phyloP scores from a whole-genome alignment of 2,329 filamentous ascomycete genomes.

The Escovopsis sp. region DNA sequence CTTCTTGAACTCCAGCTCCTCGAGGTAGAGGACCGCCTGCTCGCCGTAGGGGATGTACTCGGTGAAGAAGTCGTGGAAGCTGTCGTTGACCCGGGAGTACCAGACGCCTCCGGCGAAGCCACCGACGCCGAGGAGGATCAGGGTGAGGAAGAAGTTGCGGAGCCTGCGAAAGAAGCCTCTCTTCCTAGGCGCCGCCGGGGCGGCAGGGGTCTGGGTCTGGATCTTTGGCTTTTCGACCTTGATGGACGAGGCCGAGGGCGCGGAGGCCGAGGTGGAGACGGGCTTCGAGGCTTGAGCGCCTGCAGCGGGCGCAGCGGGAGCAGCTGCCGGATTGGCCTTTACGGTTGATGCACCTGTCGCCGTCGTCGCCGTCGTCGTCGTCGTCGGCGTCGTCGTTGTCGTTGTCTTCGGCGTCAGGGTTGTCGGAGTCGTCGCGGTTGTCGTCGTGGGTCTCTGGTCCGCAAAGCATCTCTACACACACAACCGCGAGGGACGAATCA shows the following conservation, averaged over 20 bases:
- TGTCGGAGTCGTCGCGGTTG: constrained; percentile 27
- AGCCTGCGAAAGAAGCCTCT: constrained; percentile 58
- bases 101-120: constrained; percentile 81
- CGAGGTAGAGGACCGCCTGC: constrained; percentile 85
- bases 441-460: constrained; percentile 32
- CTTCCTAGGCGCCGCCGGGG: constrained; percentile 29
- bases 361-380: too few relatives aligned
- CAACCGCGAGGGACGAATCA: background rate
- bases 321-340: constrained; percentile 26
- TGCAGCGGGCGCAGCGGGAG: constrained; percentile 37
- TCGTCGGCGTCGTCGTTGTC: constrained; percentile 22
- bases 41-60: constrained; percentile 93
- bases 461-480: constrained; percentile 42
- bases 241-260: constrained; percentile 13
- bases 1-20: constrained; percentile 85
- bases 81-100: constrained; percentile 87
- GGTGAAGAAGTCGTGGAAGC: constrained; percentile 98
- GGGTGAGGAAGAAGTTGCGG: constrained; percentile 60
- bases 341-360: too few relatives aligned
- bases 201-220: constrained; percentile 3
- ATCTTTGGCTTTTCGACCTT: constrained; percentile 8
- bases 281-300: constrained; percentile 36
- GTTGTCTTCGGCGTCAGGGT: constrained; percentile 15
- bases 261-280: constrained; percentile 6
- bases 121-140: constrained; percentile 61